Conservation (phyloP, 2,329 filamentous ascomycete species). For the Pseudocercospora cruenta region DNA sequence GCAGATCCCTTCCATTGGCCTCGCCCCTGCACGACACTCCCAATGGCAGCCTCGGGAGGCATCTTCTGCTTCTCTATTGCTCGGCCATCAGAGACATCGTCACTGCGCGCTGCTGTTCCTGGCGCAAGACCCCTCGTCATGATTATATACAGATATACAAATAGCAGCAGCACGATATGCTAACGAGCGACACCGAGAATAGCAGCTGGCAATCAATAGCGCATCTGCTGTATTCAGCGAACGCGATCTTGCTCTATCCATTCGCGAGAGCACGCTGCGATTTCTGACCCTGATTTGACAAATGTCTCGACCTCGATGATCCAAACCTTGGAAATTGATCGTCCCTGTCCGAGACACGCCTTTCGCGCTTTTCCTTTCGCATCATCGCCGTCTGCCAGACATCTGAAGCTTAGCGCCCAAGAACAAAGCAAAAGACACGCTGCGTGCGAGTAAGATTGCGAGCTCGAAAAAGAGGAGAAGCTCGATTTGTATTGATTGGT, state of each 20-base stretch:
- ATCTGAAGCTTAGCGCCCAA: constrained; percentile 23
- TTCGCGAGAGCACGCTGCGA: constrained; percentile 1
- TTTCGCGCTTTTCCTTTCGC: constrained; percentile 19
- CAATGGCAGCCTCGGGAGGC: constrained; percentile 23
- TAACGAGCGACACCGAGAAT: neutral
- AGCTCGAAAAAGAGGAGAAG: constrained; percentile 11
- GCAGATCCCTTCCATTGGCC: constrained; percentile 19
- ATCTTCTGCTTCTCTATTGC: constrained; percentile 25
- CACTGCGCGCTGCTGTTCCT: constrained; percentile 8
- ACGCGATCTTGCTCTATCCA: neutral
- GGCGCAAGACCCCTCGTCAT: neutral
- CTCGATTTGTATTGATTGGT: constrained; percentile 12
- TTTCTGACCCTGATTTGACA: constrained; percentile 1
- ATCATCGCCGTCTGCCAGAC: constrained; percentile 15
- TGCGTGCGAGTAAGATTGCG: constrained; percentile 19
- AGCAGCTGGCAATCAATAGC: neutral
- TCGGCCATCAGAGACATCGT: constrained; percentile 15
- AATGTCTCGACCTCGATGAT: neutral
- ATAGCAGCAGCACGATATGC: neutral
- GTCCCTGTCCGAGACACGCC: constrained; percentile 19
- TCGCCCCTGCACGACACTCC: constrained; percentile 21
- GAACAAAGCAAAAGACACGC: constrained; percentile 10
- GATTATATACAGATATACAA: neutral
- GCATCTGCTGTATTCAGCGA: neutral
- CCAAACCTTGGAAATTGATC: constrained; percentile 1